Evolutionary conservation across 148 eudicot genomes (phyloP), one percentile per base, ranked within the genome.

Genomic region (Hydrangea macrophylla): DNA sequence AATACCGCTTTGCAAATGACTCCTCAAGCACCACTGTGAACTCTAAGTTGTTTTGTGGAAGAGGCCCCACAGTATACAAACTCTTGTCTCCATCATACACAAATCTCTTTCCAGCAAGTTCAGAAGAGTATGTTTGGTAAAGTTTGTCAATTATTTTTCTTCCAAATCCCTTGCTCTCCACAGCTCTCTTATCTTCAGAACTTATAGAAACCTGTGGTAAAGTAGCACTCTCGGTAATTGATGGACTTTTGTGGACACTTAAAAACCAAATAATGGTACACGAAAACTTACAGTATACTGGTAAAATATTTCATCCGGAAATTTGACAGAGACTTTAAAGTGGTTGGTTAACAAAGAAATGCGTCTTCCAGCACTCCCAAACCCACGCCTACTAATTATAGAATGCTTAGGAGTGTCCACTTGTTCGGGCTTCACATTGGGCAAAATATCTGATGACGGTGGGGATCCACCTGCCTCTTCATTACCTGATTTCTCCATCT

Each of bases 81-180:
- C 71, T 82, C 60, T 82, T 79, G 59, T 85, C 88, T 58, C 97
- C 97, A 67, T 91, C 99, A 69, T 90, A 94, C 18, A 80, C 86
- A 57, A 81, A 78, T 20, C 28, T 27, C 69, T 77, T 91, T 9
- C 82, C 87, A 64, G 67, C 77, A 50, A 90, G 76, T 58, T 88
- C 84, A 50, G 87, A 62, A 32, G 81, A 39, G 70, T 87, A 75
- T 6, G 83, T 80, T 60, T 78, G 77, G 69, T 63, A 75, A 5
- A 94, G 81, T 61, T 76, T 83, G 32, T 87, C 85, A 50, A 91
- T 48, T 22, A 94, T 73, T 53, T 72, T 84, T 69, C 84, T 80
- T 17, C 93, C 77, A 12, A 82, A 20, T 15, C 81, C 70, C 70
- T 85, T 85, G 73, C 78, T 76, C 73, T 87, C 89, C 42, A 91